phyloP scores from a whole-genome alignment of 352 stramenopile species.

The Phytopythium cucurbitacearum region DNA sequence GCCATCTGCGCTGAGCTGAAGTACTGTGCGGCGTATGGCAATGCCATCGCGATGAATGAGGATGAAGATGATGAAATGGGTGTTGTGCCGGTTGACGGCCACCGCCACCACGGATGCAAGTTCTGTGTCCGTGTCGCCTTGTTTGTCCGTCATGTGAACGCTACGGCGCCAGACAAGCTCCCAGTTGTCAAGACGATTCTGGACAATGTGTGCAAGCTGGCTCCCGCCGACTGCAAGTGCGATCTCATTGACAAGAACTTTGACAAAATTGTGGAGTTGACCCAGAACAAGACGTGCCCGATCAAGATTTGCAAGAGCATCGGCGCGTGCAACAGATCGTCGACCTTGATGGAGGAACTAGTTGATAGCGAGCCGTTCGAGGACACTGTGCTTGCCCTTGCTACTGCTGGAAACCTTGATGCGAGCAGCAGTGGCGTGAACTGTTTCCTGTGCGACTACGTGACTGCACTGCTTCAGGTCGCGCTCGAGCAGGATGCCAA shows the following conservation, averaged over 20 bases:
- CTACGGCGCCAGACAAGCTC: slow-evolving; percentile 33
- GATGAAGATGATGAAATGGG: slow-evolving; percentile 6
- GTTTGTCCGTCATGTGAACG: slow-evolving; percentile 40
- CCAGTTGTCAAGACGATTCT: slow-evolving; percentile 41
- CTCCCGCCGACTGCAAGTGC: slow-evolving; percentile 42
- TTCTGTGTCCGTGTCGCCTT: slow-evolving; percentile 44
- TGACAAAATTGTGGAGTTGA: slow-evolving; percentile 56
- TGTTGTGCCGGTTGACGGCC: not conserved
- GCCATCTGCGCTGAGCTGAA: slow-evolving; percentile 56
- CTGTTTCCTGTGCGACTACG: slow-evolving; percentile 48
- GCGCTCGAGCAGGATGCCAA: slow-evolving; percentile 21
- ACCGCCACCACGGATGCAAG: slow-evolving; percentile 29
- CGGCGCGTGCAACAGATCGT: slow-evolving; percentile 30
- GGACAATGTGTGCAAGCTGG: slow-evolving; percentile 41
- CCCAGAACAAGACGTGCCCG: slow-evolving; percentile 48
- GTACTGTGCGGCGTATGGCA: slow-evolving; percentile 34
- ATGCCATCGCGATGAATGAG: slow-evolving; percentile 6
- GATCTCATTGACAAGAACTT: slow-evolving; percentile 48
- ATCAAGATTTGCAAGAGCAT: slow-evolving; percentile 48
- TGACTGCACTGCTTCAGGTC: slow-evolving; percentile 23
- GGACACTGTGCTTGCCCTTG: slow-evolving; percentile 9
- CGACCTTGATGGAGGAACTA: slow-evolving; percentile 1
- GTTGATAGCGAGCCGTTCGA: slow-evolving; percentile 8
- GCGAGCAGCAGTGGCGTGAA: slow-evolving; percentile 12
- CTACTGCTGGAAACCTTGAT: not conserved